Conservation (phyloP, 139 green algal species). For the Chlorella sorokiniana region DNA sequence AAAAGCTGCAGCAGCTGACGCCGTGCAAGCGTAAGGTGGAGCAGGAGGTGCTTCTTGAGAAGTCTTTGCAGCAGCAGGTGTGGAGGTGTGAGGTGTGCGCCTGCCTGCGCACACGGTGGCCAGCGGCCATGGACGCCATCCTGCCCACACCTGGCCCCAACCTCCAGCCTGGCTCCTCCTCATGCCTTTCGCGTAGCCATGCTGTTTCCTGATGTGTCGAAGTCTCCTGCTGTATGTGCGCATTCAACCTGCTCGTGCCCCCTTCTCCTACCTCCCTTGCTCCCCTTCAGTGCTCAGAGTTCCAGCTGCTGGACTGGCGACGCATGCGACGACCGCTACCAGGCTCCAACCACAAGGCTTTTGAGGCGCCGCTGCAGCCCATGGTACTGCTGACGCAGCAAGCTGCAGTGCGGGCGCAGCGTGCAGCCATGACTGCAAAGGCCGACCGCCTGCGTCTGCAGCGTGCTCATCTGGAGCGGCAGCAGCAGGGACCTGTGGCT, state of each 20-base stretch:
- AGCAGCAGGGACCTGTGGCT: too few relatives aligned
- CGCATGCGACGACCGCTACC: constrained; percentile 13
- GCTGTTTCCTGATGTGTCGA: background rate
- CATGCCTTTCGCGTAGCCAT: background rate
- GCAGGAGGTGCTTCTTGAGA: constrained; percentile 15
- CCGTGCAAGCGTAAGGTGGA: constrained; percentile 13
- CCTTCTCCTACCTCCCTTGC: background rate
- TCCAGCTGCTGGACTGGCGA: constrained; percentile 13
- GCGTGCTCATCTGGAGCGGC: background rate
- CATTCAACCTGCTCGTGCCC: background rate
- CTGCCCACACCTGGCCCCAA: background rate
- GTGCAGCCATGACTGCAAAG: background rate
- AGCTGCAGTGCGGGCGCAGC: background rate
- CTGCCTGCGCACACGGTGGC: background rate
- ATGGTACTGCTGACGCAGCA: constrained; percentile 2
- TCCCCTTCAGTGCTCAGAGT: background rate
- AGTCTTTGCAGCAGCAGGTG: background rate
- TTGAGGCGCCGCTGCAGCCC: constrained; percentile 26
- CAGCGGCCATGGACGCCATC: too few relatives aligned
- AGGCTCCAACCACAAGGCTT: background rate
- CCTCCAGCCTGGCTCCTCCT: too few relatives aligned
- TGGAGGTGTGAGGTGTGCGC: background rate
- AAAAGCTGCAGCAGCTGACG: background rate
- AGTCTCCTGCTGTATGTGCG: background rate
- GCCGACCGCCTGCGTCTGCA: background rate